A percentile compares a stretch with the other conserved stretches of the same genome.
phyloP scores from a whole-genome alignment of 495 filamentous ascomycete genomes.

The Coniosporium apollinis region DNA sequence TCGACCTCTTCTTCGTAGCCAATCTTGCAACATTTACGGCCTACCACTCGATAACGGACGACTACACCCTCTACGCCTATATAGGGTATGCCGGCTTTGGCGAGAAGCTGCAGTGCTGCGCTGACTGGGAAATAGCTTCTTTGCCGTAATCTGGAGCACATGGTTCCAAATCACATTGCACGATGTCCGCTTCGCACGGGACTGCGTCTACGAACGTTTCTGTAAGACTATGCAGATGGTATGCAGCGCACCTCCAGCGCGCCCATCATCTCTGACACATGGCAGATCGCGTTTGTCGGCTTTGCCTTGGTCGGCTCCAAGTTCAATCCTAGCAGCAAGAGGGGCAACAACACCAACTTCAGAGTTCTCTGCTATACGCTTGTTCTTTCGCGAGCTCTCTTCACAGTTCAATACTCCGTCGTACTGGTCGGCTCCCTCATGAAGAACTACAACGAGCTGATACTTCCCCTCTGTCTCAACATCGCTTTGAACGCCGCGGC shows the following conservation, averaged over 20 bases:
- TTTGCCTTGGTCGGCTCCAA: too few species aligned
- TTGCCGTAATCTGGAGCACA: constrained; percentile 58
- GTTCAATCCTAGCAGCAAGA: too few species aligned
- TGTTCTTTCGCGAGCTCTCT: too few species aligned
- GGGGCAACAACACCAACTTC: too few species aligned
- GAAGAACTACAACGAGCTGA: constrained; percentile 4
- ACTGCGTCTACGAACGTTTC: constrained; percentile 45
- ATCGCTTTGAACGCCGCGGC: too few species aligned
- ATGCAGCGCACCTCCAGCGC: too few species aligned
- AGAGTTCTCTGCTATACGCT: too few species aligned
- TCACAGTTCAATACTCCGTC: constrained; percentile 41
- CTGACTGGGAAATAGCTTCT: too few species aligned
- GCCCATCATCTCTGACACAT: too few species aligned
- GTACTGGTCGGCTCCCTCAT: constrained; percentile 27
- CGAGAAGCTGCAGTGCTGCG: too few species aligned
- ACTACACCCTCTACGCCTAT: constrained; percentile 29
- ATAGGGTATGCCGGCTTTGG: too few species aligned
- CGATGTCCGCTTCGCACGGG: constrained; percentile 51
- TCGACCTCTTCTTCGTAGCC: constrained; percentile 21
- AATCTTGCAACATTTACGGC: constrained; percentile 19
- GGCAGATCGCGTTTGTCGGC: too few species aligned
- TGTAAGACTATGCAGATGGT: constrained; percentile 48
- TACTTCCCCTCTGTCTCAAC: background rate
- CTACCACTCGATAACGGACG: constrained; percentile 21
- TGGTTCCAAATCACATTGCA: constrained; percentile 53